Conservation (phyloP, 2,329 filamentous ascomycete genomes). For the Mycosphaerelloides madeirae region DNA sequence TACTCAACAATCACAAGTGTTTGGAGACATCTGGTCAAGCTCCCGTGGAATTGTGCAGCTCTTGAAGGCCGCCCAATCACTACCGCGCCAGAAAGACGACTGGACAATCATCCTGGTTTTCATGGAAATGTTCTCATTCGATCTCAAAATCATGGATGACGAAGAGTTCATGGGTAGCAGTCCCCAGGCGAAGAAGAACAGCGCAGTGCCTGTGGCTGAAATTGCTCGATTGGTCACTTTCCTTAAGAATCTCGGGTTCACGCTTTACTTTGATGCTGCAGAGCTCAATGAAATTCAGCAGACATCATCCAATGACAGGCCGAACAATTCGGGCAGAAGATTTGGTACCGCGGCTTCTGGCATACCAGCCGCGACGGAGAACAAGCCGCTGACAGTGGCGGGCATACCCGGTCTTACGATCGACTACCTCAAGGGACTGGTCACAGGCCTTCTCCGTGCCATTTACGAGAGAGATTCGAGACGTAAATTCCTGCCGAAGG, state of each 20-base stretch:
- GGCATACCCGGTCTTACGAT: constrained; percentile 69
- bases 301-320: background rate
- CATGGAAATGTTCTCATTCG: constrained; percentile 88
- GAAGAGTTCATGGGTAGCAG: constrained; percentile 67
- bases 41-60: constrained; percentile 55
- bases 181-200: constrained; percentile 42
- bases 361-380: constrained; percentile 19
- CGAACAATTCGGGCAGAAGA: background rate
- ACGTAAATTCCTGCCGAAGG: constrained; percentile 72
- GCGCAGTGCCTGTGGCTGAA: constrained; percentile 66
- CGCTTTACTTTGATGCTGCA: constrained; percentile 75
- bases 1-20: constrained; percentile 54
- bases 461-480: constrained; percentile 91
- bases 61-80: constrained; percentile 38
- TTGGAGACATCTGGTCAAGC: constrained; percentile 53
- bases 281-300: constrained; percentile 41
- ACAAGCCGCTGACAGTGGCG: constrained; percentile 46
- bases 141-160: constrained; percentile 88
- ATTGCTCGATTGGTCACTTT: constrained; percentile 73
- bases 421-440: constrained; percentile 70
- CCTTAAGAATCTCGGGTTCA: constrained; percentile 85
- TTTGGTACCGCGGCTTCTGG: constrained; percentile 5
- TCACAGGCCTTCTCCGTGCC: constrained; percentile 77
- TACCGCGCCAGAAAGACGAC: constrained; percentile 51
- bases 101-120: constrained; percentile 90